Percentiles rank a stretch among this genome's conserved stretches.
Conservation (phyloP, 805 yeast genomes). For the Ogataea saltuana region DNA sequence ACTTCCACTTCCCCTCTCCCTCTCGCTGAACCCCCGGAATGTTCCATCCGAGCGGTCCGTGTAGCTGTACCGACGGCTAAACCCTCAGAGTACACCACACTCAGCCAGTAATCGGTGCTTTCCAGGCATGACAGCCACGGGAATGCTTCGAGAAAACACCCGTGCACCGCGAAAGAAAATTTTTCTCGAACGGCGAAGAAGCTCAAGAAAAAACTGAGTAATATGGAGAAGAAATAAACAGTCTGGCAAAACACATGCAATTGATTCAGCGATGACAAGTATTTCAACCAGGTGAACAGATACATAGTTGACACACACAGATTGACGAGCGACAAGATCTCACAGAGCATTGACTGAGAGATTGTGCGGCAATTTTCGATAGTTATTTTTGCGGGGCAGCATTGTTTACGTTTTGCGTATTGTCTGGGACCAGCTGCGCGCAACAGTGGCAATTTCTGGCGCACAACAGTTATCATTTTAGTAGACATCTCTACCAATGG, state of each 20-base stretch:
- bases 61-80: too few species aligned
- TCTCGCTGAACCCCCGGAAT: too few species aligned
- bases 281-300: not conserved
- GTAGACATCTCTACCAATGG: slow-evolving; percentile 10
- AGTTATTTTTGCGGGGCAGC: slow-evolving; percentile 5
- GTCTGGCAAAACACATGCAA: slow-evolving; percentile 4
- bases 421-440: not conserved
- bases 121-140: too few species aligned
- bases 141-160: not conserved
- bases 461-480: not conserved
- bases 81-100: too few species aligned
- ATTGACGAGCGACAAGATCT: not conserved
- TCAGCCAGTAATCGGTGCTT: too few species aligned
- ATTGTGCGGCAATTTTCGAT: not conserved
- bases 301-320: not conserved
- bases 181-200: slow-evolving; percentile 10
- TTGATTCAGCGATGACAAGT: too few species aligned
- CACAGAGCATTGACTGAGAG: not conserved
- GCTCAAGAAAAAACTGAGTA: slow-evolving; percentile 4
- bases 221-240: slow-evolving; percentile 12
- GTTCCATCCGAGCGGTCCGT: too few species aligned
- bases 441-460: too few species aligned
- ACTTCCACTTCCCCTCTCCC: too few species aligned
- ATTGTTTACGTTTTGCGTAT: slow-evolving; percentile 2
- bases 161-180: slow-evolving; percentile 7